Percentiles rank a stretch among this genome's conserved stretches.
Evolutionary conservation across 78 protist species (phyloP).

Genomic region (Emiliania huxleyi): DNA sequence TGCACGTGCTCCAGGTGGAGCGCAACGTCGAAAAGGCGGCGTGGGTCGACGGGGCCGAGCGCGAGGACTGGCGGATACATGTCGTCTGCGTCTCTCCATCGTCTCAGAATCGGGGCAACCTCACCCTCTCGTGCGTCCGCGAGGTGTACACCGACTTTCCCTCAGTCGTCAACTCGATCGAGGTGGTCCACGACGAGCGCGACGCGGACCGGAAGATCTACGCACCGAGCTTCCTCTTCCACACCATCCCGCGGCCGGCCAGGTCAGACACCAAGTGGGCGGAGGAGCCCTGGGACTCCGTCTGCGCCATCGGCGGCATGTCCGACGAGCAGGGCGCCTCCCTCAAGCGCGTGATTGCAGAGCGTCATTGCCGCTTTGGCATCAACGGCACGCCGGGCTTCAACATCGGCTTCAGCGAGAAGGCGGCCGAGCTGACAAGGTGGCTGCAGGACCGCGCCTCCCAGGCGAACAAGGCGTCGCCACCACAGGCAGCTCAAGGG

Average conservation of each 20-base stretch:
- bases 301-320: neutral
- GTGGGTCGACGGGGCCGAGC: neutral
- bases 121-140: neutral
- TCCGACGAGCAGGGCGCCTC: neutral
- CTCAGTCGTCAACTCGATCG: neutral
- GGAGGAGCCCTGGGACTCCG: neutral
- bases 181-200: neutral
- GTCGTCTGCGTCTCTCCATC: neutral
- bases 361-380: neutral
- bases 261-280: neutral
- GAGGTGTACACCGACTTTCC: neutral
- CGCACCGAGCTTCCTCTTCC: neutral
- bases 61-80: neutral
- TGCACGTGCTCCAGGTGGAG: neutral
- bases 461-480: too few relatives aligned
- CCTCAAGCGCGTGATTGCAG: neutral
- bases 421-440: neutral
- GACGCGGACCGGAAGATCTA: neutral
- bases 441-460: neutral
- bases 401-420: neutral
- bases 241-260: neutral
- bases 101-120: neutral
- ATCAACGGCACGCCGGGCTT: neutral
- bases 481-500: too few relatives aligned
- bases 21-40: neutral